Conservation (phyloP, 805 yeast species). For the Wickerhamiella shivajii region DNA sequence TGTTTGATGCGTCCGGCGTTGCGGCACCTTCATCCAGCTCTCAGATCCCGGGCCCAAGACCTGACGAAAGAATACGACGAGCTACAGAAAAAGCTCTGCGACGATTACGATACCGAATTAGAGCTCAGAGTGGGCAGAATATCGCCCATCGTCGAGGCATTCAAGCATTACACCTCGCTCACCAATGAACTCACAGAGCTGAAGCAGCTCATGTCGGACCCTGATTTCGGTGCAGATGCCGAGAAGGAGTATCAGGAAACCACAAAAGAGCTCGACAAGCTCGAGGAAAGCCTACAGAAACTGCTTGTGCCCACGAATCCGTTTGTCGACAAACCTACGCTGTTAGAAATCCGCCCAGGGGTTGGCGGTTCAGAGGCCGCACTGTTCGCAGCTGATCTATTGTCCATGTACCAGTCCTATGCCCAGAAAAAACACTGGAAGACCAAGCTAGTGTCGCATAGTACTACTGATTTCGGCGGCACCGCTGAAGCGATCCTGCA, state of each 20-base stretch:
- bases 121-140: conserved; percentile 20
- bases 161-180: conserved; percentile 28
- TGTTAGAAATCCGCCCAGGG: conserved; percentile 84
- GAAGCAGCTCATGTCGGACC: conserved; percentile 33
- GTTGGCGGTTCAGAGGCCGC: conserved; percentile 93
- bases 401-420: conserved; percentile 67
- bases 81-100: conserved; percentile 31
- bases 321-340: conserved; percentile 60
- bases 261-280: conserved; percentile 31
- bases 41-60: conserved; percentile 34
- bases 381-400: conserved; percentile 65
- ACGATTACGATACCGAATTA: conserved; percentile 24
- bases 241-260: conserved; percentile 37
- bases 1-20: no score
- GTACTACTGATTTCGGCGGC: conserved; percentile 43
- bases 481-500: conserved; percentile 61
- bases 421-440: conserved; percentile 58
- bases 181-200: conserved; percentile 28
- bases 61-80: conserved; percentile 29
- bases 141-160: conserved; percentile 27
- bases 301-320: conserved; percentile 59
- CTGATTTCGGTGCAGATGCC: conserved; percentile 44
- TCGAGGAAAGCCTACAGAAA: conserved; percentile 37
- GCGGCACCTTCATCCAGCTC: conserved; percentile 40
- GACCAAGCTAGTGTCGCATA: conserved; percentile 40